Base-by-base conservation (phyloP, 2,329 filamentous ascomycete genomes). In the Canariomyces notabilis region DNA sequence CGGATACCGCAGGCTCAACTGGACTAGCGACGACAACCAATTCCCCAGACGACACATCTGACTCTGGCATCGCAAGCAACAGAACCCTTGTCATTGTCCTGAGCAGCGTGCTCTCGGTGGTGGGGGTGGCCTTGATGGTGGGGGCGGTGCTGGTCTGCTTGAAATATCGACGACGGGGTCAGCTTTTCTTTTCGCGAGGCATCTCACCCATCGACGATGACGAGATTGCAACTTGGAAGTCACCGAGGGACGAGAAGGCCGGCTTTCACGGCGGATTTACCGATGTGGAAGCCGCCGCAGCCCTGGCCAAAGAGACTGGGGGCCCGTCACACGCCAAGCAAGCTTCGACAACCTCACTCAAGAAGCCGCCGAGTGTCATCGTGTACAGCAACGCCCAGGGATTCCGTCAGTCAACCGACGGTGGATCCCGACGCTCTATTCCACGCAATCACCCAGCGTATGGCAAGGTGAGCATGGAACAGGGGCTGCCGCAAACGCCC, bases 211-310 rank as follows among this genome's bases (percentile, higher is more conserved):
- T 83, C 49, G 73, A 76, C 51, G 80, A 83, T 55, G 79, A 82
- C 49, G 80, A 83, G 60, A 83, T 83, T 48, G 77, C 77, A 54
- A 80, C 77, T 4, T 83, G 80, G 80, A 80, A 77, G 57, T 64
- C 66, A 4, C 52, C 56, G 0, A 42, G 53, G 14, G 42, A 40
- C 36, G 58, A 59, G 38, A 59, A 61, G 48, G 41, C 42, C 14
- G 42, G 33, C 1, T 49, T 50, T 21, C 50, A 22, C 4, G 48
- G 31, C 22, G 50, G 21, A 23, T 51, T 53, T 8, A 54, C 55
- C 19, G 55, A 53, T 22, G 32, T 48, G 11, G 52, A 53, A 33
- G 50, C 37, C n/a, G 54, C 48, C 11, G 51, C 42, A 9, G 53
- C 41, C 14, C 41, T 57, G 32, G 66, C 61, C 54, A 67, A 66